phyloP scores from a whole-genome alignment of 2,329 filamentous ascomycete species.

The Hawksworthiomyces lignivorus region DNA sequence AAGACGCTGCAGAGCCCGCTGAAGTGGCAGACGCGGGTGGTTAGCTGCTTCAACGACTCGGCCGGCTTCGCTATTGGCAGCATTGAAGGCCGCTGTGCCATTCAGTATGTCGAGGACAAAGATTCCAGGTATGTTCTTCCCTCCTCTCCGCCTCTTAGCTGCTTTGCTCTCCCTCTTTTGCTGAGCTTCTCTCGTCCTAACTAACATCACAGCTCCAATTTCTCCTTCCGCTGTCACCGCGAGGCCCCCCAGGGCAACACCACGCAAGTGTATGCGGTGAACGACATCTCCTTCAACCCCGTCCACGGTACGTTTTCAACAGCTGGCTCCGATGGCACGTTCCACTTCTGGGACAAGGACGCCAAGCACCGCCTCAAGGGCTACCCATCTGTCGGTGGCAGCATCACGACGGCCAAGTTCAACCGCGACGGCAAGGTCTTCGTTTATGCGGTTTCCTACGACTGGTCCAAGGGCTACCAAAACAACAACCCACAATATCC shows the following conservation, averaged over 20 bases:
- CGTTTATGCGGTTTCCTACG: constrained; percentile 86
- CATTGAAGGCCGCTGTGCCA: constrained; percentile 94
- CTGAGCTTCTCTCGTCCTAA: not conserved
- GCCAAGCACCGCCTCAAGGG: constrained; percentile 85
- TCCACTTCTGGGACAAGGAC: constrained; percentile 94
- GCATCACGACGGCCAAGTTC: constrained; percentile 88
- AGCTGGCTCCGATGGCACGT: constrained; percentile 89
- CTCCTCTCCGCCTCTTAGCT: not conserved
- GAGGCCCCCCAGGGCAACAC: constrained; percentile 67
- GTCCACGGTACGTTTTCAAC: constrained; percentile 97
- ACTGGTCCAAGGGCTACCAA: constrained; percentile 96
- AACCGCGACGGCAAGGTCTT: constrained; percentile 78
- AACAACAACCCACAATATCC: constrained; percentile 68
- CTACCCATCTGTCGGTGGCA: constrained; percentile 74
- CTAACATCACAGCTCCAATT: constrained; percentile 60
- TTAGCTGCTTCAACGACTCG: constrained; percentile 90
- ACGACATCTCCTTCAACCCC: constrained; percentile 96
- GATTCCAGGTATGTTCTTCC: constrained; percentile 53
- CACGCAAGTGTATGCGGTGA: constrained; percentile 89
- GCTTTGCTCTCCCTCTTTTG: not conserved
- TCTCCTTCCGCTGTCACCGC: constrained; percentile 98
- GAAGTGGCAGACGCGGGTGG: constrained; percentile 95
- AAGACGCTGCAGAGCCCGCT: constrained; percentile 93
- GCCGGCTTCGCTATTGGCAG: constrained; percentile 90
- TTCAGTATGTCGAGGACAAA: constrained; percentile 97